Conservation (phyloP, 495 filamentous ascomycete species). For the Tuber indicum region DNA sequence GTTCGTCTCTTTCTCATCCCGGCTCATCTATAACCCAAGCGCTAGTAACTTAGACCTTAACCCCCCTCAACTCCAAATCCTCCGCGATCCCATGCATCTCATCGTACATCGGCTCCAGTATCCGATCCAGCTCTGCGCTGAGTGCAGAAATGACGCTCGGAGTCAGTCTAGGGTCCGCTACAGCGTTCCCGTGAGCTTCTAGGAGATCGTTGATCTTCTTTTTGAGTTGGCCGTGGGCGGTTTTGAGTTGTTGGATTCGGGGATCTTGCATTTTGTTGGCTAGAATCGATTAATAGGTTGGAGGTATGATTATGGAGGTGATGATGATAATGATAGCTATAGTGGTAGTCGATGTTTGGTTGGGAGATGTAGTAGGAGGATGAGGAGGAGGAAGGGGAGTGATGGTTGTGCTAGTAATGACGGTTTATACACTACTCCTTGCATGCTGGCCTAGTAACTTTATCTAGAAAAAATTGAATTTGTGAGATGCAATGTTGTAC, state of each 20-base stretch:
- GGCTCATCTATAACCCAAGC: not conserved
- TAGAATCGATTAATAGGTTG: not conserved
- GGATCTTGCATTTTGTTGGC: not conserved
- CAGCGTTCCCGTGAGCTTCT: not conserved
- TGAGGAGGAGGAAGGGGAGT: too few relatives aligned
- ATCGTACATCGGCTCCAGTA: not conserved
- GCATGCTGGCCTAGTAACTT: fast-evolving
- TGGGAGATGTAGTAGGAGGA: not conserved
- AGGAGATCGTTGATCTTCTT: not conserved
- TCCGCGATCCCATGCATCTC: not conserved
- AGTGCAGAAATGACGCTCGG: not conserved
- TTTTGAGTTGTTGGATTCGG: not conserved
- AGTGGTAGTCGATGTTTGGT: not conserved
- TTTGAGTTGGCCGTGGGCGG: not conserved
- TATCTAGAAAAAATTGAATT: not conserved
- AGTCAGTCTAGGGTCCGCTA: not conserved
- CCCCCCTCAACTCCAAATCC: not conserved
- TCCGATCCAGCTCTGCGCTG: not conserved
- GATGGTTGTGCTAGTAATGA: not conserved
- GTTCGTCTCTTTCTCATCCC: not conserved
- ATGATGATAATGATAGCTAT: not conserved
- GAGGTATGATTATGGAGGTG: not conserved
- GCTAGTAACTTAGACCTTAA: not conserved
- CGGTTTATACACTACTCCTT: not conserved
- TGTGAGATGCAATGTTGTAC: not conserved